A percentile compares a stretch with the other conserved stretches of the same genome.
Evolutionary conservation across 345 rosid species (phyloP).

Genomic region (Eucalyptus marginata): DNA sequence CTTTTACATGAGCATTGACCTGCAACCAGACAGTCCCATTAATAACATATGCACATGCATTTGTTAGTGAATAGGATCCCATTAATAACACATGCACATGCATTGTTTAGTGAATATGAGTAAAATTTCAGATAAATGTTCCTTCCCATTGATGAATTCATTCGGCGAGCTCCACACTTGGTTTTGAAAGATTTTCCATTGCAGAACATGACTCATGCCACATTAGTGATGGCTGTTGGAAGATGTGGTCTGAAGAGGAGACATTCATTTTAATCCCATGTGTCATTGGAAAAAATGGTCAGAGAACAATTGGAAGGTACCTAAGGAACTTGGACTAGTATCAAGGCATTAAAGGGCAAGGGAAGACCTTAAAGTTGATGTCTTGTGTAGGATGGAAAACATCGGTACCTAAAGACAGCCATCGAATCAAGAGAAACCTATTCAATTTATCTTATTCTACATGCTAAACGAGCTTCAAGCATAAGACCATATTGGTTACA

Average conservation of each 20-base stretch:
- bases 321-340: background rate
- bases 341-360: background rate
- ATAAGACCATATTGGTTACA: background rate
- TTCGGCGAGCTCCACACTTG: background rate
- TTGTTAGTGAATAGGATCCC: background rate
- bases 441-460: background rate
- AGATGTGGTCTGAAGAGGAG: background rate
- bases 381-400: background rate
- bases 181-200: background rate
- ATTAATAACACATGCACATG: background rate
- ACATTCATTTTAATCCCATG: background rate
- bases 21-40: conserved; percentile 18
- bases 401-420: background rate
- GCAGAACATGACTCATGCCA: background rate
- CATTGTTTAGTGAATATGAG: background rate
- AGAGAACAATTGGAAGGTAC: background rate
- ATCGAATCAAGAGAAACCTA: background rate
- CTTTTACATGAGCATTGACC: conserved; percentile 94
- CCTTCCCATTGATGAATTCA: background rate
- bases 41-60: background rate
- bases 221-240: background rate
- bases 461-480: background rate
- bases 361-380: background rate
- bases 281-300: background rate
- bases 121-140: background rate